These are phyloP conservation scores for Elsinoe batatas DNA, from an alignment of 2,329 filamentous ascomycete genomes.

Conservation along the genomic window DNA sequence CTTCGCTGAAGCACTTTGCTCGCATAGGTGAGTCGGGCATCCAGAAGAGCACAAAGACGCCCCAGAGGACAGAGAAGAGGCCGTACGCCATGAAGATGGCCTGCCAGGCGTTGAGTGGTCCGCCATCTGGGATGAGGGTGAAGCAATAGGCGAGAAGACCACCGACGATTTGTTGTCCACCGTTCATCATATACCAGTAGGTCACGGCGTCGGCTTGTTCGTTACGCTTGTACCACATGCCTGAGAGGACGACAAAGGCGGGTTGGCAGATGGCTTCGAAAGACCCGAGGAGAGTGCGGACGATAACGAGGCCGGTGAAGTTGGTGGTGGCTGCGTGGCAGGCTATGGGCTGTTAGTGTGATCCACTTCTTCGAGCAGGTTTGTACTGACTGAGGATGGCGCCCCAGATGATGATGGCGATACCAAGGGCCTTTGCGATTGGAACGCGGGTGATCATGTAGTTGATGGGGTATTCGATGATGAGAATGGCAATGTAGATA, in stretches of 20 bases:
- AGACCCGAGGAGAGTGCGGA: conserved; percentile 58
- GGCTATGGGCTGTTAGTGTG: conserved; percentile 24
- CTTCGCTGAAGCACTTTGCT: conserved; percentile 56
- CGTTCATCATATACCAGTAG: conserved; percentile 46
- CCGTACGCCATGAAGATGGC: conserved; percentile 59
- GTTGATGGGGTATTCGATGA: conserved; percentile 63
- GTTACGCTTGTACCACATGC: conserved; percentile 58
- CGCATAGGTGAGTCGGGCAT: conserved; percentile 64
- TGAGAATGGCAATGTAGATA: conserved; percentile 61
- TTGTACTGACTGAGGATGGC: conserved; percentile 32
- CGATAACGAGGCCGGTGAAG: conserved; percentile 49
- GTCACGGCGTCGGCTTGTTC: conserved; percentile 57
- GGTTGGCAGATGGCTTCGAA: conserved; percentile 64
- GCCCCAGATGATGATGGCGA: conserved; percentile 58
- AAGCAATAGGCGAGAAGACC: conserved; percentile 54
- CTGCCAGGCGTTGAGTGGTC: conserved; percentile 46
- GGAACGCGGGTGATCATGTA: conserved; percentile 52
- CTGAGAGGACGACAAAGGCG: conserved; percentile 54
- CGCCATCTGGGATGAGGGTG: conserved; percentile 23
- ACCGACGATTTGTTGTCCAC: conserved; percentile 57
- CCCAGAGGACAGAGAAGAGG: conserved; percentile 52
- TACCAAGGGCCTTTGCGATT: conserved; percentile 50
- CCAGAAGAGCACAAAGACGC: conserved; percentile 52
- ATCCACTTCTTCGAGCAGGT: neutral
- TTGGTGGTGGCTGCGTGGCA: conserved; percentile 52